Evolutionary conservation across 2,329 filamentous ascomycete genomes (phyloP).

Genomic region (Spiromastix sp.): DNA sequence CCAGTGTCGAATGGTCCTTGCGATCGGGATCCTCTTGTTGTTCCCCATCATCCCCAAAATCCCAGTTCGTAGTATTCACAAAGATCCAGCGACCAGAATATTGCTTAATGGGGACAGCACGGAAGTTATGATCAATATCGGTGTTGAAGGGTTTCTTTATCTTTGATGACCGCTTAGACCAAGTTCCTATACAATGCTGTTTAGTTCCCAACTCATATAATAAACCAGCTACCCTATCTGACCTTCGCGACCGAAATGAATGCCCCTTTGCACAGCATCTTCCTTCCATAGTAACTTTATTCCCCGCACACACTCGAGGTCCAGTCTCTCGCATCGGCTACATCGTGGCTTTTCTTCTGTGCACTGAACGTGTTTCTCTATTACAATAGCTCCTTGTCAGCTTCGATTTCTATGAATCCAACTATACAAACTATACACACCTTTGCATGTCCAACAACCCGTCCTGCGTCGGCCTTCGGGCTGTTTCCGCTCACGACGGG

Average conservation of each 20-base stretch:
- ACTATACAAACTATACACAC: constrained; percentile 7
- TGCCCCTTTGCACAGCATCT: constrained; percentile 21
- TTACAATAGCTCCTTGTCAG: background rate
- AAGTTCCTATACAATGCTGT: constrained; percentile 4
- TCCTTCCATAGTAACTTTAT: constrained; percentile 20
- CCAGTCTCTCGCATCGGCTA: constrained; percentile 18
- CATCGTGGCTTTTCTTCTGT: constrained; percentile 22
- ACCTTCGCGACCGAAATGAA: constrained; percentile 18
- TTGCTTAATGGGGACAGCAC: constrained; percentile 5
- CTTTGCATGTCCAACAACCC: constrained; percentile 20
- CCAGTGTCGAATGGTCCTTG: background rate
- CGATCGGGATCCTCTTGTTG: background rate
- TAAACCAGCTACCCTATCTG: too few species aligned
- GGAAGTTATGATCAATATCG: constrained; percentile 2
- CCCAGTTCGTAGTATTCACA: constrained; percentile 15
- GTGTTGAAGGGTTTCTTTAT: constrained; percentile 1
- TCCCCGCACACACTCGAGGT: constrained; percentile 16
- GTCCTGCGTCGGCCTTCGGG: constrained; percentile 16
- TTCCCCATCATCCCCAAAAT: constrained; percentile 15
- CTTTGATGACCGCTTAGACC: constrained; percentile 4
- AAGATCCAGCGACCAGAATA: constrained; percentile 17
- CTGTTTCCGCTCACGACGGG: constrained; percentile 9
- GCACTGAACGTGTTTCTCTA: constrained; percentile 21
- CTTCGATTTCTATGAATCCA: background rate
- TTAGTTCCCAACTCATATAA: too few species aligned